Evolutionary conservation across 768 basidiomycete genomes (phyloP).

Genomic region (Trametes punicea): DNA sequence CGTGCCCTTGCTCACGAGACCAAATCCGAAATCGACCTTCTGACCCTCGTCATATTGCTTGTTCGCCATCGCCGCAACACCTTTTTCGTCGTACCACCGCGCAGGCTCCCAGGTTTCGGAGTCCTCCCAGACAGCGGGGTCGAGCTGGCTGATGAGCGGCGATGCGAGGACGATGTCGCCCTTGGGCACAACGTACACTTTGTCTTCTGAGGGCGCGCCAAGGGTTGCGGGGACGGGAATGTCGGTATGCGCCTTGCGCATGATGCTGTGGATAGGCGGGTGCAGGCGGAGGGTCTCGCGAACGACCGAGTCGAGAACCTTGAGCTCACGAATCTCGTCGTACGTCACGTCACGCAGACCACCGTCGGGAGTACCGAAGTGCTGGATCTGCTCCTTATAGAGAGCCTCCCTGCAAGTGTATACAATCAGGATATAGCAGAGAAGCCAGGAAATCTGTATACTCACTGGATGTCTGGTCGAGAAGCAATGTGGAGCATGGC

Average conservation of each 20-base stretch:
- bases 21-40: conserved; percentile 96
- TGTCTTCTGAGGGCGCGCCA: conserved; percentile 70
- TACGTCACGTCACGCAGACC: conserved; percentile 76
- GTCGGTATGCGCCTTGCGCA: conserved; percentile 88
- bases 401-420: conserved; percentile 58
- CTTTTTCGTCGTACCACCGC: conserved; percentile 84
- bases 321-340: conserved; percentile 81
- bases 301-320: conserved; percentile 83
- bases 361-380: conserved; percentile 79
- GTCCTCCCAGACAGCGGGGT: conserved; percentile 79
- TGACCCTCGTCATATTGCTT: conserved; percentile 76
- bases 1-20: conserved; percentile 92
- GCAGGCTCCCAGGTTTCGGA: conserved; percentile 70
- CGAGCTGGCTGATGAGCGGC: conserved; percentile 84
- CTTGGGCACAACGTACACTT: conserved; percentile 81
- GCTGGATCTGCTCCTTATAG: conserved; percentile 85
- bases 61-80: conserved; percentile 75
- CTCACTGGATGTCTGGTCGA: conserved; percentile 71
- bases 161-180: conserved; percentile 88
- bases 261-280: conserved; percentile 93
- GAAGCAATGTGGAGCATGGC: conserved; percentile 81
- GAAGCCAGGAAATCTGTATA: conserved; percentile 15
- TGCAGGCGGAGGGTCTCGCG: conserved; percentile 92
- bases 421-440: conserved; percentile 1
- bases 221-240: conserved; percentile 80